A percentile compares a stretch with the other conserved stretches of the same genome.
Conservation (phyloP, 805 yeast species). For the Ogataea trehalophila region DNA sequence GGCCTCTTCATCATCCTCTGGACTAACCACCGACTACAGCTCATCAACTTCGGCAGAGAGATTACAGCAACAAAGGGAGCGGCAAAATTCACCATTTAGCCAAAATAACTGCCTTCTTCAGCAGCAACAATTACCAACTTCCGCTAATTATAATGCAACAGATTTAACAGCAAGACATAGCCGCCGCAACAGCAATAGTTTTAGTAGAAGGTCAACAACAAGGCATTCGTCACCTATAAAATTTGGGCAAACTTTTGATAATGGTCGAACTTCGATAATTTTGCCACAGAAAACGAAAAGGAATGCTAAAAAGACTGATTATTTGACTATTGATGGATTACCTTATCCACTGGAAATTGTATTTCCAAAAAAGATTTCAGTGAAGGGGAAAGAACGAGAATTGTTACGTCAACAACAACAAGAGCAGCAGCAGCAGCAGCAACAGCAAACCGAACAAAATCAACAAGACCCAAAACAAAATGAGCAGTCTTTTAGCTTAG, state of each 20-base stretch:
- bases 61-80: too few species aligned
- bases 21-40: too few species aligned
- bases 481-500: too few species aligned
- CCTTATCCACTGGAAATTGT: slow-evolving; percentile 26
- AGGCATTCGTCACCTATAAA: background rate
- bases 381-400: slow-evolving; percentile 3
- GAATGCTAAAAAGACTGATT: slow-evolving; percentile 9
- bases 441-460: background rate
- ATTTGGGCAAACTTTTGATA: background rate
- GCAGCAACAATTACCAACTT: too few species aligned
- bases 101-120: too few species aligned
- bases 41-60: too few species aligned
- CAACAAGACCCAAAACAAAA: background rate
- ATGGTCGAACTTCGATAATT: background rate
- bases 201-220: too few species aligned
- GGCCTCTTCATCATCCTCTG: too few species aligned
- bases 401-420: background rate
- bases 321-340: slow-evolving; percentile 22
- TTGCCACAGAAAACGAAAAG: slow-evolving; percentile 4
- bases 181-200: too few species aligned
- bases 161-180: too few species aligned
- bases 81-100: too few species aligned
- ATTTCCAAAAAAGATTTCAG: slow-evolving; percentile 26
- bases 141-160: too few species aligned
- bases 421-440: background rate